Evolutionary conservation across 1,139 yeast genomes (phyloP).

Genomic region (Chernovozyma aurita): DNA sequence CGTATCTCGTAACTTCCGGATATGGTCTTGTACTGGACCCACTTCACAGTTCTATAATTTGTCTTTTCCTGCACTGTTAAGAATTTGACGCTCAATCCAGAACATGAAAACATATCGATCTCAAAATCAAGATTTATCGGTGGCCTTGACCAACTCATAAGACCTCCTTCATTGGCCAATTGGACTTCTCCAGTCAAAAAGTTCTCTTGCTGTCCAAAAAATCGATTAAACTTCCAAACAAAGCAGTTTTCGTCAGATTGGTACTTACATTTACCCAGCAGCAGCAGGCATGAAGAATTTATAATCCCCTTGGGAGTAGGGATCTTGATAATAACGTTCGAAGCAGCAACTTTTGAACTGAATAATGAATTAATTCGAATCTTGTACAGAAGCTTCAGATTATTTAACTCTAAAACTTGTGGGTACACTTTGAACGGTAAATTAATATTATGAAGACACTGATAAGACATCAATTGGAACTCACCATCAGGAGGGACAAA

Average conservation of each 20-base stretch:
- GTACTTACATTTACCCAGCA: conserved; percentile 63
- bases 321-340: conserved; percentile 57
- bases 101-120: conserved; percentile 72
- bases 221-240: conserved; percentile 67
- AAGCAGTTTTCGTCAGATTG: conserved; percentile 62
- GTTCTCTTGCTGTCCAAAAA: conserved; percentile 64
- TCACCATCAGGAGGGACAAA: conserved; percentile 92
- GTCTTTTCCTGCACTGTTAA: conserved; percentile 64
- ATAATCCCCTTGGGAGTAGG: conserved; percentile 68
- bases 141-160: conserved; percentile 59
- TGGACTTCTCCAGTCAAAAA: conserved; percentile 50
- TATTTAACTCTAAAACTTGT: conserved; percentile 50
- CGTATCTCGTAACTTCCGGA: conserved; percentile 82
- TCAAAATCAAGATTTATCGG: conserved; percentile 71
- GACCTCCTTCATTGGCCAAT: conserved; percentile 14
- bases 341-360: conserved; percentile 59
- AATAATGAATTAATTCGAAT: conserved; percentile 60
- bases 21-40: conserved; percentile 75
- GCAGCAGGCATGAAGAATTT: conserved; percentile 49
- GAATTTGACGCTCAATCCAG: conserved; percentile 73
- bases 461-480: conserved; percentile 80
- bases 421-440: conserved; percentile 75
- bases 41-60: conserved; percentile 72
- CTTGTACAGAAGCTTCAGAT: conserved; percentile 48
- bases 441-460: conserved; percentile 49